Conservation (phyloP, 805 yeast species). For the Candida tallmaniae region DNA sequence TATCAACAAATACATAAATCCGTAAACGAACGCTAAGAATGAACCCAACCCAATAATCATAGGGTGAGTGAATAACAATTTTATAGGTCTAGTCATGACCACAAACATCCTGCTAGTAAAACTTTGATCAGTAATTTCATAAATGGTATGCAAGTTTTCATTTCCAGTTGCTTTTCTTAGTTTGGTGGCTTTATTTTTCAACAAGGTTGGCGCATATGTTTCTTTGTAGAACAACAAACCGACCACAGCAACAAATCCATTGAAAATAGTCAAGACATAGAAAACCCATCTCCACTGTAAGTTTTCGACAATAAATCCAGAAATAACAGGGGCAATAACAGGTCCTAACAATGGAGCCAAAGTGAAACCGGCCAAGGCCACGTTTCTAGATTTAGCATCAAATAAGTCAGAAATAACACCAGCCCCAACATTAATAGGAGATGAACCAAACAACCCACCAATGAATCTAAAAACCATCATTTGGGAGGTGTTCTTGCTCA, state of each 20-base stretch:
- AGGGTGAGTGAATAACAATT: constrained; percentile 51
- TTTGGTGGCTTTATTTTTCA: constrained; percentile 41
- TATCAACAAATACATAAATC: constrained; percentile 60
- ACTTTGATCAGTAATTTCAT: constrained; percentile 46
- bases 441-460: constrained; percentile 65
- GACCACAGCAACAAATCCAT: constrained; percentile 43
- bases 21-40: constrained; percentile 63
- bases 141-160: constrained; percentile 51
- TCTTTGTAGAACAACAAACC: constrained; percentile 51
- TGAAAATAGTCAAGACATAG: constrained; percentile 54
- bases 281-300: constrained; percentile 66
- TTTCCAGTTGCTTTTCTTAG: constrained; percentile 55
- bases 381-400: constrained; percentile 46
- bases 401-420: constrained; percentile 64
- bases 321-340: constrained; percentile 54
- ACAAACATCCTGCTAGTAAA: constrained; percentile 30
- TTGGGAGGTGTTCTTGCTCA: constrained; percentile 55
- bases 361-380: constrained; percentile 55
- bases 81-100: constrained; percentile 53
- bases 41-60: constrained; percentile 60
- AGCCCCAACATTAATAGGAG: constrained; percentile 66
- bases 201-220: constrained; percentile 54
- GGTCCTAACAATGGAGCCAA: constrained; percentile 66
- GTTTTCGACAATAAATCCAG: constrained; percentile 53
- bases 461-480: constrained; percentile 56